These are phyloP conservation scores for Fragosphaeria purpurea DNA, from an alignment of 2,329 filamentous ascomycete species.

Conservation along the genomic window DNA sequence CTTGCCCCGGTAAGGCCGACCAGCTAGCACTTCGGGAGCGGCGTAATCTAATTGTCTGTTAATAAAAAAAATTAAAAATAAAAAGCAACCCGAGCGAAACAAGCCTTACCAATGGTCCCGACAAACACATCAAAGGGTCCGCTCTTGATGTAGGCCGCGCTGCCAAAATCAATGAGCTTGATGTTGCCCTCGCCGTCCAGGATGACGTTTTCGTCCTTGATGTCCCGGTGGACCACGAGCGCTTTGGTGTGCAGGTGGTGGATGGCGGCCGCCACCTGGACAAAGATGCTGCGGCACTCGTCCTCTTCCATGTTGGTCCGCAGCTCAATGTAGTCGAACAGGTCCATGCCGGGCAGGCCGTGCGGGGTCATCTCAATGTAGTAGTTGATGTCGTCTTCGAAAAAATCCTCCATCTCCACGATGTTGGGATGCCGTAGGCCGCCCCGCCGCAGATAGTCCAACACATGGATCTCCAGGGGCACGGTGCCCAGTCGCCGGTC, in stretches of 20 bases:
- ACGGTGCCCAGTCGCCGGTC: conserved; percentile 90
- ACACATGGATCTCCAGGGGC: conserved; percentile 89
- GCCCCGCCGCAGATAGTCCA: conserved; percentile 80
- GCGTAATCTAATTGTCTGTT: conserved; percentile 67
- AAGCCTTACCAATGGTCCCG: conserved; percentile 77
- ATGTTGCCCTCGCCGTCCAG: conserved; percentile 91
- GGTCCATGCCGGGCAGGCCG: conserved; percentile 90
- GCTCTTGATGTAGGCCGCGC: conserved; percentile 95
- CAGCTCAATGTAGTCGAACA: conserved; percentile 98
- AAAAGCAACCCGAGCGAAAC: conserved; percentile 8
- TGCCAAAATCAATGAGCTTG: conserved; percentile 97
- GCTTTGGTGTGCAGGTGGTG: conserved; percentile 88
- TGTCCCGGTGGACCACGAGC: conserved; percentile 88
- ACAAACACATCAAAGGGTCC: conserved; percentile 99
- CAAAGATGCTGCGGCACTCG: conserved; percentile 90
- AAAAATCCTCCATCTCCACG: conserved; percentile 64
- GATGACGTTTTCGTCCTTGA: conserved; percentile 98
- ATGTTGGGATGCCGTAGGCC: conserved; percentile 58
- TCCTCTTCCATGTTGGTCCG: conserved; percentile 92
- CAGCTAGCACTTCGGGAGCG: conserved; percentile 92
- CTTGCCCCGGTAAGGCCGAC: conserved; percentile 84
- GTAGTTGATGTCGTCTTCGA: conserved; percentile 80
- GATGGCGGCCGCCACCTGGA: conserved; percentile 81
- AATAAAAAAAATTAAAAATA: background rate
- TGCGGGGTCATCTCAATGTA: conserved; percentile 98